Conservation (phyloP, 1,139 yeast species). For the Suhomyces bribrorum region DNA sequence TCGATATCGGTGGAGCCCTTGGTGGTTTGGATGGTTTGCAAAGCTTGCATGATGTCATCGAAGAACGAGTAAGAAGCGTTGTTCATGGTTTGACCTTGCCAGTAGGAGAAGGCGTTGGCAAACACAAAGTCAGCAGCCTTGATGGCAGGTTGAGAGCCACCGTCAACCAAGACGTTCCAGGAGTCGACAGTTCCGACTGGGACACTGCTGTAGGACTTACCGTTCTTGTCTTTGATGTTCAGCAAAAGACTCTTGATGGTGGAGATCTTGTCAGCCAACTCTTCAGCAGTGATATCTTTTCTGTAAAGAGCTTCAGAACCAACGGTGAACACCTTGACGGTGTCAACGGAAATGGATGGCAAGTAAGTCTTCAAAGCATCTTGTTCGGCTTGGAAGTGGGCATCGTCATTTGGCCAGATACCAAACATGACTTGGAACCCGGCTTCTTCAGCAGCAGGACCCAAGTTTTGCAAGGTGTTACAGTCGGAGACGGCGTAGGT, state of each 20-base stretch:
- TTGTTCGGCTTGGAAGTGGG: conserved; percentile 71
- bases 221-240: conserved; percentile 73
- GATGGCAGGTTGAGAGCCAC: conserved; percentile 66
- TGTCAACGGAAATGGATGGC: conserved; percentile 65
- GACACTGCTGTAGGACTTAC: conserved; percentile 66
- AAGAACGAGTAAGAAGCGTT: conserved; percentile 88
- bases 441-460: conserved; percentile 79
- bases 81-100: conserved; percentile 90
- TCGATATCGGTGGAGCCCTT: conserved; percentile 83
- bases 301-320: conserved; percentile 94
- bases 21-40: conserved; percentile 78
- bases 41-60: conserved; percentile 95
- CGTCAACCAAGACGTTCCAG: conserved; percentile 90
- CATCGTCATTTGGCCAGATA: conserved; percentile 86
- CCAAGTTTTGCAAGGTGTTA: conserved; percentile 77
- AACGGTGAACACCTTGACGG: conserved; percentile 74
- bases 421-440: conserved; percentile 78
- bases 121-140: conserved; percentile 79
- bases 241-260: conserved; percentile 58
- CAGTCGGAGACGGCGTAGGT: conserved; percentile 88
- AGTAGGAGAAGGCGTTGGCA: conserved; percentile 95
- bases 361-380: conserved; percentile 65
- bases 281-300: conserved; percentile 69
- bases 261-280: conserved; percentile 63
- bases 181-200: conserved; percentile 95